A percentile compares a stretch with the other conserved stretches of the same genome.
Conservation (phyloP, 78 protist genomes). For the Guillardia theta region DNA sequence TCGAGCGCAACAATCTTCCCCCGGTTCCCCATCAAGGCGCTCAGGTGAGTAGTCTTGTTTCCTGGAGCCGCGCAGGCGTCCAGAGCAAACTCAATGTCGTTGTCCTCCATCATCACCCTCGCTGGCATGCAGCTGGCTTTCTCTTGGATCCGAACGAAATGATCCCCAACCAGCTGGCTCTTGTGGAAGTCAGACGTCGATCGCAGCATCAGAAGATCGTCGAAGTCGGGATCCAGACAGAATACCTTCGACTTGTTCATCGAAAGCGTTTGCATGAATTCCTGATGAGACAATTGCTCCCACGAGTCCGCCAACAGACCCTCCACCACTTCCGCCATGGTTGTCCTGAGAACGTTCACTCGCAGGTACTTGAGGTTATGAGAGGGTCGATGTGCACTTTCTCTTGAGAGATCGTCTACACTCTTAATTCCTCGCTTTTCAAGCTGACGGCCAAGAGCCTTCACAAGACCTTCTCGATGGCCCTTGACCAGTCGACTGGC, state of each 20-base stretch:
- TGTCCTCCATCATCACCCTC: neutral
- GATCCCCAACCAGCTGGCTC: no score
- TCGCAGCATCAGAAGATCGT: no score
- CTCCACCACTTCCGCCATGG: neutral
- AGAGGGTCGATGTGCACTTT: no score
- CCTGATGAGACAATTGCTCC: neutral
- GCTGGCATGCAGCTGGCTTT: constrained; percentile 39
- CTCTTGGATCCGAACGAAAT: neutral
- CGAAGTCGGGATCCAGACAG: no score
- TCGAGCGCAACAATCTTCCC: neutral
- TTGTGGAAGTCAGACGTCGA: no score
- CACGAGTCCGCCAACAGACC: neutral
- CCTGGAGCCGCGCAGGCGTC: constrained; percentile 40
- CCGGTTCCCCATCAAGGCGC: neutral
- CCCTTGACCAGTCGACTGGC: neutral
- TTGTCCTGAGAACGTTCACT: neutral
- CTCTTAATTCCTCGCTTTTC: no score
- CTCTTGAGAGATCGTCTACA: no score
- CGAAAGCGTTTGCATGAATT: no score
- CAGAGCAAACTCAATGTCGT: neutral
- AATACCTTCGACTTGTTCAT: no score
- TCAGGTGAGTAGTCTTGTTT: constrained; percentile 33
- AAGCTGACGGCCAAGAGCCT: neutral
- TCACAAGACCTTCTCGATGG: neutral
- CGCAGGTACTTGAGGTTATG: neutral